Conservation (phyloP, 2,329 filamentous ascomycete genomes). For the Zarea fungicola region DNA sequence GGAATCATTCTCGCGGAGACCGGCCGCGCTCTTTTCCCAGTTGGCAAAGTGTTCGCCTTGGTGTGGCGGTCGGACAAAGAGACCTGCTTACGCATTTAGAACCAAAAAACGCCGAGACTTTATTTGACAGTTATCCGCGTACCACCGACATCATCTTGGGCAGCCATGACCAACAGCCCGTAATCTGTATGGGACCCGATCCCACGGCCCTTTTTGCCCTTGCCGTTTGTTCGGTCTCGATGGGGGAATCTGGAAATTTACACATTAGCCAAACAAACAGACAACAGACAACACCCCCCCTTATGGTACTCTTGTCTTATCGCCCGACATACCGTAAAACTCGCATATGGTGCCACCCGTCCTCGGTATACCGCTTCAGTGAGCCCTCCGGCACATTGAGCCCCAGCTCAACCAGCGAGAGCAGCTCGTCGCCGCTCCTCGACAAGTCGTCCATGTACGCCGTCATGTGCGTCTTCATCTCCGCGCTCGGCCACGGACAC, state of each 20-base stretch:
- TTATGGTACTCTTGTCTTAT: background rate
- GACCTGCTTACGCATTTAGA: too few species aligned
- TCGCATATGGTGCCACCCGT: conserved; percentile 49
- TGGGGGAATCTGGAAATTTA: conserved; percentile 27
- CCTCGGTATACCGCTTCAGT: conserved; percentile 36
- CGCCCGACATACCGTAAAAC: conserved; percentile 34
- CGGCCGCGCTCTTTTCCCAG: conserved; percentile 40
- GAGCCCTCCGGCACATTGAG: conserved; percentile 35
- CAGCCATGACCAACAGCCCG: conserved; percentile 45
- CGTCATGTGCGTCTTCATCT: conserved; percentile 35
- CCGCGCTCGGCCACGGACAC: conserved; percentile 41
- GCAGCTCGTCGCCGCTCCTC: conserved; percentile 37
- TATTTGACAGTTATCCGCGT: too few species aligned
- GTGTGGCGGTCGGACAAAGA: conserved; percentile 41
- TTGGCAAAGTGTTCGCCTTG: conserved; percentile 38
- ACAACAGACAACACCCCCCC: background rate
- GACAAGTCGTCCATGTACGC: conserved; percentile 38
- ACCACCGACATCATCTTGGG: conserved; percentile 46
- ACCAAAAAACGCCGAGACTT: too few species aligned
- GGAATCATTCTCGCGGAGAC: conserved; percentile 38
- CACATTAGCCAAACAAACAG: background rate
- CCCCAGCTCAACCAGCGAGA: conserved; percentile 41
- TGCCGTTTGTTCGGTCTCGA: conserved; percentile 36
- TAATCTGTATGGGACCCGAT: conserved; percentile 50
- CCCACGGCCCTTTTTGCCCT: conserved; percentile 43